A percentile compares a stretch with the other conserved stretches of the same genome.
These are phyloP conservation scores for Oligophagozyma castellii DNA, from an alignment of 1,139 yeast genomes.

Conservation along the genomic window DNA sequence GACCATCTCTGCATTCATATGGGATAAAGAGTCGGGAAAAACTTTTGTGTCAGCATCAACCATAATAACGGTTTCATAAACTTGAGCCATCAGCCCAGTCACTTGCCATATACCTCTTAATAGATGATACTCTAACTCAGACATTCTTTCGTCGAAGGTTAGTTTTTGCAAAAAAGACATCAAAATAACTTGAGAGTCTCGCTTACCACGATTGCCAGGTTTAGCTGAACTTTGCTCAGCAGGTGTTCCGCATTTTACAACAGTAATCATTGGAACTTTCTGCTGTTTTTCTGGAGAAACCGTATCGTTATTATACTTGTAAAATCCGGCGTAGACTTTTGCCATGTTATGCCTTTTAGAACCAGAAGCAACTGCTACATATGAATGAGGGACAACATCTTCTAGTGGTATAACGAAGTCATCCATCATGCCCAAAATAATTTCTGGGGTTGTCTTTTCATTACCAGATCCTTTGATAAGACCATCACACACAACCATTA, in stretches of 20 bases:
- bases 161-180: slow-evolving; percentile 89
- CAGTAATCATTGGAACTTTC: slow-evolving; percentile 67
- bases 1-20: slow-evolving; percentile 88
- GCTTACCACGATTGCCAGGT: slow-evolving; percentile 97
- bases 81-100: slow-evolving; percentile 79
- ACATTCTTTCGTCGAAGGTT: slow-evolving; percentile 94
- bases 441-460: slow-evolving; percentile 75
- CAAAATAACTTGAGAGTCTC: slow-evolving; percentile 88
- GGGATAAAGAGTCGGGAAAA: slow-evolving; percentile 80
- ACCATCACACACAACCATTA: slow-evolving; percentile 85
- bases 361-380: slow-evolving; percentile 92
- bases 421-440: slow-evolving; percentile 74
- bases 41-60: slow-evolving; percentile 96
- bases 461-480: slow-evolving; percentile 88
- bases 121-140: slow-evolving; percentile 78
- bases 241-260: slow-evolving; percentile 91
- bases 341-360: slow-evolving; percentile 94
- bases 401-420: slow-evolving; percentile 64
- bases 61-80: slow-evolving; percentile 79
- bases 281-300: slow-evolving; percentile 75
- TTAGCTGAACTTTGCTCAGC: slow-evolving; percentile 66
- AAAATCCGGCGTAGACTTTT: slow-evolving; percentile 85
- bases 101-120: slow-evolving; percentile 68
- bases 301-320: slow-evolving; percentile 62
- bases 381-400: slow-evolving; percentile 65